Percentiles rank a stretch among this genome's conserved stretches.
phyloP scores from a whole-genome alignment of 2,329 filamentous ascomycete genomes.

The Simplicillium aogashimaense region DNA sequence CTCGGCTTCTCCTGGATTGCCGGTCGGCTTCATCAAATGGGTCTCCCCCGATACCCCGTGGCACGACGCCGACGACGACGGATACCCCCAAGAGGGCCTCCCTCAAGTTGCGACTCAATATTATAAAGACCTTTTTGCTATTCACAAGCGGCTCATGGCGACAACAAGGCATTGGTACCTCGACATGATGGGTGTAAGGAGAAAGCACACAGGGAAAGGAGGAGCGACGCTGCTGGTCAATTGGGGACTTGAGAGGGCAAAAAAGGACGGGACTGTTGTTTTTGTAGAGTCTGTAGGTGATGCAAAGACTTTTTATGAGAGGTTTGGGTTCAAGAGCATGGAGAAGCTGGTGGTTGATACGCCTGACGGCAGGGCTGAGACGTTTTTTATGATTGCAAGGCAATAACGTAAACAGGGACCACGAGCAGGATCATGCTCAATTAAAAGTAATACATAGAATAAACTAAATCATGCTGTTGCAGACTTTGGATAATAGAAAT shows the following conservation, averaged over 20 bases:
- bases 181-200: conserved; percentile 33
- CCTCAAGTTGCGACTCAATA: conserved; percentile 24
- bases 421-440: too few relatives aligned
- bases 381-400: conserved; percentile 25
- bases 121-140: conserved; percentile 24
- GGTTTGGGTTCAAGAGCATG: conserved; percentile 33
- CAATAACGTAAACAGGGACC: conserved; percentile 3
- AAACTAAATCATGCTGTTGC: too few relatives aligned
- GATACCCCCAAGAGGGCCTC: conserved; percentile 30
- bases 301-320: conserved; percentile 35
- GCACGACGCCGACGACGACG: conserved; percentile 13
- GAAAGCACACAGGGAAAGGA: conserved; percentile 33
- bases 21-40: conserved; percentile 42
- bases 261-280: conserved; percentile 28
- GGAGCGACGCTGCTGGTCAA: conserved; percentile 30
- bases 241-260: conserved; percentile 37
- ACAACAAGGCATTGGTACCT: conserved; percentile 36
- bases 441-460: too few relatives aligned
- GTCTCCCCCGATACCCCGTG: conserved; percentile 16
- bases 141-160: conserved; percentile 26
- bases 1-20: conserved; percentile 7
- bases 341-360: conserved; percentile 22
- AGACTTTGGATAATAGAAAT: too few relatives aligned
- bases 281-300: conserved; percentile 41
- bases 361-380: conserved; percentile 19